Evolutionary conservation across 2,329 filamentous ascomycete genomes (phyloP).

Genomic region (Ceratocystis albifundus): DNA sequence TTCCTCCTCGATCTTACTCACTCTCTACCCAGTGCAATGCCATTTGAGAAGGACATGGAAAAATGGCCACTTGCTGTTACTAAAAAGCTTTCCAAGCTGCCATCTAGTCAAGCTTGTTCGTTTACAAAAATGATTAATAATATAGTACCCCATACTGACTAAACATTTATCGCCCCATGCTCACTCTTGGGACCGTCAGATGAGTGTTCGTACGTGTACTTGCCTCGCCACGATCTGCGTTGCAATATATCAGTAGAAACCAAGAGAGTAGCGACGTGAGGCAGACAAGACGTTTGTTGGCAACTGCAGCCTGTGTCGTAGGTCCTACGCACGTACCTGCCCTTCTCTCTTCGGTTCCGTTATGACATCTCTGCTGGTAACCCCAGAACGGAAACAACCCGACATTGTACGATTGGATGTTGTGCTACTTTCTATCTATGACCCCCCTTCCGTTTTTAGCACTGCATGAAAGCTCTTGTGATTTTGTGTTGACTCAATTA

Average conservation of each 20-base stretch:
- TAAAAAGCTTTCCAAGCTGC: too few species aligned
- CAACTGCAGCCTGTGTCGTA: neutral
- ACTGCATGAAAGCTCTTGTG: neutral
- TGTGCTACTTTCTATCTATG: too few species aligned
- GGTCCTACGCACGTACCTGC: neutral
- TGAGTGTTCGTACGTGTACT: neutral
- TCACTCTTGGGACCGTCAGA: too few species aligned
- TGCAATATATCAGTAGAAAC: neutral
- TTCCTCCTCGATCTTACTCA: neutral
- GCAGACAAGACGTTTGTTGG: neutral
- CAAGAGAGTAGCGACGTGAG: neutral
- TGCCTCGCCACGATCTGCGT: neutral
- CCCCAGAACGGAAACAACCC: too few species aligned
- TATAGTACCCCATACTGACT: neutral
- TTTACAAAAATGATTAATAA: too few species aligned
- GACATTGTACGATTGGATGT: too few species aligned
- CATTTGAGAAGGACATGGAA: too few species aligned
- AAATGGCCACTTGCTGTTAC: too few species aligned
- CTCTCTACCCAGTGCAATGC: too few species aligned
- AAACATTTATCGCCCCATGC: neutral
- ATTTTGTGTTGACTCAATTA: neutral
- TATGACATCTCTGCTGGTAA: too few species aligned
- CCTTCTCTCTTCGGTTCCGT: too few species aligned
- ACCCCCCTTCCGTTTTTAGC: neutral
- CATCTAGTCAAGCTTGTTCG: too few species aligned